A percentile compares a stretch with the other conserved stretches of the same genome.
These are phyloP conservation scores for Brettanomyces naardenensis DNA, from an alignment of 805 yeast species.

Conservation along the genomic window DNA sequence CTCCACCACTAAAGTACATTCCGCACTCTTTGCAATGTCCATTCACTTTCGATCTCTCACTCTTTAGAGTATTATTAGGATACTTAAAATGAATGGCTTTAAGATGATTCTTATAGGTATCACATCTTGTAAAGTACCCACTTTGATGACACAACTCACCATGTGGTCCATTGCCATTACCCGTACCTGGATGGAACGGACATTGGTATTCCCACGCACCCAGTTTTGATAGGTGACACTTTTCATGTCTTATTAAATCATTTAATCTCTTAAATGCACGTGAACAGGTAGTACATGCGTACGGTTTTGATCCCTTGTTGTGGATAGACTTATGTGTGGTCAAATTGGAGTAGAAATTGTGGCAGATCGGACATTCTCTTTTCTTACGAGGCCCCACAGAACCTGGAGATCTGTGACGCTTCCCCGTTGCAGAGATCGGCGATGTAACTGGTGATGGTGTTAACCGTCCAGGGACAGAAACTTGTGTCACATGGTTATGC, in stretches of 20 bases:
- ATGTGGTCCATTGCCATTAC: conserved; percentile 2
- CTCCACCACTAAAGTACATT: conserved; percentile 49
- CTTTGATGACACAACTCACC: conserved; percentile 57
- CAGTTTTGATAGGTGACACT: conserved; percentile 75
- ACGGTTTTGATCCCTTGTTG: conserved; percentile 68
- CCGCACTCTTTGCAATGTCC: conserved; percentile 82
- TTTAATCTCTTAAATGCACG: conserved; percentile 87
- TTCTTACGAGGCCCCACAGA: conserved; percentile 21
- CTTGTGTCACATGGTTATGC: neutral
- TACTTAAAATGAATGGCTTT: conserved; percentile 85
- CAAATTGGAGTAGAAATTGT: conserved; percentile 58
- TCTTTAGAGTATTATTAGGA: conserved; percentile 80
- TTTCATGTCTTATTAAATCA: conserved; percentile 77
- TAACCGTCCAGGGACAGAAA: neutral
- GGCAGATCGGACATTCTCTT: conserved; percentile 30
- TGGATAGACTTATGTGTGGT: conserved; percentile 83
- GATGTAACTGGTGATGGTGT: neutral
- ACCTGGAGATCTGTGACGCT: neutral
- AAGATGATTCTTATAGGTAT: conserved; percentile 84
- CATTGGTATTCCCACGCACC: conserved; percentile 67
- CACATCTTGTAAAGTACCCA: conserved; percentile 84
- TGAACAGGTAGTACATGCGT: conserved; percentile 65
- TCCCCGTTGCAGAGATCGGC: neutral
- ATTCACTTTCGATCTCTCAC: conserved; percentile 54
- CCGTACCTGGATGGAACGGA: conserved; percentile 44